Base-by-base conservation (phyloP, 2,329 filamentous ascomycete genomes). In the Claviceps capensis region DNA sequence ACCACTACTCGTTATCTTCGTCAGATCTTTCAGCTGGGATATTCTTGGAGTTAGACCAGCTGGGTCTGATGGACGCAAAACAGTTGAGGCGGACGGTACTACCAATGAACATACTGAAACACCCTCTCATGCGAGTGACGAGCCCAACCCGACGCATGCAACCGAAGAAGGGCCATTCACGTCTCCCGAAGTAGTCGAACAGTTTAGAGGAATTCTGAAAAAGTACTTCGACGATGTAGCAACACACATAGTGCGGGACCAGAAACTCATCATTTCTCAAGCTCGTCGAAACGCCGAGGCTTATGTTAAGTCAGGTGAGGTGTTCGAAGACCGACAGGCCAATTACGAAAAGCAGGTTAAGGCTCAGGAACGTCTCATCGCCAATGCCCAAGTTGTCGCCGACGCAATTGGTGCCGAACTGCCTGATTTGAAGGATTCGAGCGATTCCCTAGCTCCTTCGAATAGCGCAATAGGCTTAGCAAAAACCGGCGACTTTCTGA, bases 291-390 rank as follows among this genome's bases (percentile, higher is more conserved):
- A 98, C 68, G 91, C 93, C 1, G 93, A 98, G 67, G 93, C 91
- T 5, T 98, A 98, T 61, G 91, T 98, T 61, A 96, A 96, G 63
- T 97, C 93, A 40, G 93, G 93, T 2, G 93, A 98, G 64, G 91
- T 98, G 5, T 97, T 98, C 57, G 93, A 98, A 65, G 93, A 98
- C 63, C 85, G 93, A 49, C 93, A 98, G 65, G 81, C 89, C 51
- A 97, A 90, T 63, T 95, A 94, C 59, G 94, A 98, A 65, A 96
- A 90, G 67, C 86, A 93, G 59, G 75, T 90, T 52, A 98, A 97
- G 67, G 78, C 85, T 0, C 88, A 97, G 63, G 93, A 98, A 65
- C 89, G 90, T 58, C 77, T 98, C 3, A 76, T 95, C 26, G 74
- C 88, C 22, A 97, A 95, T 66, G 89, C 91, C 0, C 94, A 98